phyloP scores from a whole-genome alignment of 106 monocot genomes.

The Allium cepa region DNA sequence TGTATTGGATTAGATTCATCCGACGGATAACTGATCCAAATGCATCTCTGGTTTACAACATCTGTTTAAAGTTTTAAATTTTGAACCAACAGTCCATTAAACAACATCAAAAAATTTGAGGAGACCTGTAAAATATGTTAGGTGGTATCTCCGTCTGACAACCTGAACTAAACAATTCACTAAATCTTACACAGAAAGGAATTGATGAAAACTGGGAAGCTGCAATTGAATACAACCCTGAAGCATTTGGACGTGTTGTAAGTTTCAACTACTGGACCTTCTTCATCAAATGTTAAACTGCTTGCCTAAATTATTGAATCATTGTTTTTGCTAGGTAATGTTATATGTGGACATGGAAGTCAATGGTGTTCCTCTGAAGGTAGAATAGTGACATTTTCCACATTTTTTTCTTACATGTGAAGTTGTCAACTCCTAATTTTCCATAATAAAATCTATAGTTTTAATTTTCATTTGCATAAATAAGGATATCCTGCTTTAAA shows the following conservation, averaged over 20 bases:
- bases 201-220: conserved; percentile 99
- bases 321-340: conserved; percentile 68
- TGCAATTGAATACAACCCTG: conserved; percentile 92
- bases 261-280: conserved; percentile 4
- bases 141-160: no score
- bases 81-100: background rate
- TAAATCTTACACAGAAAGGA: conserved; percentile 51
- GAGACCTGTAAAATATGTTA: no score
- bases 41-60: no score
- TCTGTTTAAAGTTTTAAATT: background rate
- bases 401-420: background rate
- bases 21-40: no score
- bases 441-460: background rate
- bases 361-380: conserved; percentile 97
- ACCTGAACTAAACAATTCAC: no score
- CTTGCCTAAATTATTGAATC: background rate
- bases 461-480: conserved; percentile 1
- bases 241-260: conserved; percentile 97
- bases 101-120: no score
- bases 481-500: background rate
- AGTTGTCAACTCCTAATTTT: background rate
- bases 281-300: background rate
- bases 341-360: conserved; percentile 99
- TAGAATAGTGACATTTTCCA: conserved; percentile 15
- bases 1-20: no score